Base-by-base conservation (phyloP, 805 yeast species). In the Scheffersomyces lignosus region DNA sequence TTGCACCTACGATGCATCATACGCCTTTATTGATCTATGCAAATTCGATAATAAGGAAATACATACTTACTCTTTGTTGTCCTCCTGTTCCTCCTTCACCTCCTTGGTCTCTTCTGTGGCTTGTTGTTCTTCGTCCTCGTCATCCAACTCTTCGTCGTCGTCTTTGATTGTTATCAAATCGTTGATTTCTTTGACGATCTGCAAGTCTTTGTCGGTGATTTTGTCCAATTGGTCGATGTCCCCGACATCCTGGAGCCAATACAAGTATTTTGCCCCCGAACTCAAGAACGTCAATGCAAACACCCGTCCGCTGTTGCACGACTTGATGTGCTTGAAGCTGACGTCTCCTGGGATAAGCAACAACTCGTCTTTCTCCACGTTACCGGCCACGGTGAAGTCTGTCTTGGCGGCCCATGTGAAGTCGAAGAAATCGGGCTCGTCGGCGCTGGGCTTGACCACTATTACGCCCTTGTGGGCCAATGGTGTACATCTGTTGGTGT, bases 291-390 rank as follows among this genome's bases (percentile, higher is more conserved):
- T 73, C 60, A 83, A 70, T 16, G 81, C 80, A 47, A 79, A 81
- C 12, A 88, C 89, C 43, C 96, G 71, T 12, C 96, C 96, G 0
- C 88, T 77, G 29, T 64, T 74, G 59, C 95, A 84, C 18, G 86
- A 77, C 34, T 70, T 60, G 29, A 86, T 78, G 37, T 77, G 85
- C 44, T 76, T 75, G 80, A 89, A 86, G 29, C 82, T 77, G 35
- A 85, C 91, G 52, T 88, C 96, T 1, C 95, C 95, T 0, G 95
- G 93, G 48, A 87, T 80, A 29, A 87, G 76, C 46, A 87, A 67
- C 40, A 86, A 69, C 45, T 82, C 89, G 37, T 80, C 84, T 30
- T 68, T 69, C 38, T 73, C 78, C 7, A 67, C 47, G 33, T 66
- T 72, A 16, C 71, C 66, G 14, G 66, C 58, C 16, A 42, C 40